phyloP scores from a whole-genome alignment of 164 flowering plant species.

The Stephania japonica region DNA sequence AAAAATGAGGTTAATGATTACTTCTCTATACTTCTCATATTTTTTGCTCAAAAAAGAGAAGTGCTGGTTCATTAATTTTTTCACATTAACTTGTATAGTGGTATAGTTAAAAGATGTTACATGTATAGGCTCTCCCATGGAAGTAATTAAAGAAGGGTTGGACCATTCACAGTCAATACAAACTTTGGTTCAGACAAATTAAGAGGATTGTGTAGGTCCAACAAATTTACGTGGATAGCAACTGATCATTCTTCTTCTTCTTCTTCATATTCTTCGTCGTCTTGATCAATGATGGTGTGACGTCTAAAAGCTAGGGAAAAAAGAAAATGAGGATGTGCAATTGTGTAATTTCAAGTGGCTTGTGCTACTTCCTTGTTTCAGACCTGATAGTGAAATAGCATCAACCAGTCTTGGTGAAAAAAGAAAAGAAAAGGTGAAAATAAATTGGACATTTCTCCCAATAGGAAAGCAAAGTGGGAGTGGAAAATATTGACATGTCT shows the following conservation, averaged over 20 bases:
- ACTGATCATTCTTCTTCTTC: background rate
- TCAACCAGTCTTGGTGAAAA: background rate
- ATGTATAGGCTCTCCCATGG: background rate
- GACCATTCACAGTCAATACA: background rate
- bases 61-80: background rate
- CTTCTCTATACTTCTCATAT: background rate
- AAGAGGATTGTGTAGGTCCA: background rate
- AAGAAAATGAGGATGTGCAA: background rate
- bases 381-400: background rate
- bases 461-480: background rate
- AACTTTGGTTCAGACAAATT: background rate
- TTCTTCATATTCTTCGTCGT: background rate
- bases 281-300: background rate
- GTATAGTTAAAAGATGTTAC: background rate
- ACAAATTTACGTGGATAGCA: background rate
- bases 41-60: background rate
- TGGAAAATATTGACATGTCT: background rate
- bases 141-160: background rate
- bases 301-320: background rate
- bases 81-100: background rate
- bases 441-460: background rate
- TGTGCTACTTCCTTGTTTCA: background rate
- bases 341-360: background rate
- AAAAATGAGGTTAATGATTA: background rate
- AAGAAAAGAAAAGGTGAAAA: background rate